These are phyloP conservation scores for Actinomortierella wolfii DNA, from an alignment of 371 early-diverging fungal genomes.

Conservation along the genomic window DNA sequence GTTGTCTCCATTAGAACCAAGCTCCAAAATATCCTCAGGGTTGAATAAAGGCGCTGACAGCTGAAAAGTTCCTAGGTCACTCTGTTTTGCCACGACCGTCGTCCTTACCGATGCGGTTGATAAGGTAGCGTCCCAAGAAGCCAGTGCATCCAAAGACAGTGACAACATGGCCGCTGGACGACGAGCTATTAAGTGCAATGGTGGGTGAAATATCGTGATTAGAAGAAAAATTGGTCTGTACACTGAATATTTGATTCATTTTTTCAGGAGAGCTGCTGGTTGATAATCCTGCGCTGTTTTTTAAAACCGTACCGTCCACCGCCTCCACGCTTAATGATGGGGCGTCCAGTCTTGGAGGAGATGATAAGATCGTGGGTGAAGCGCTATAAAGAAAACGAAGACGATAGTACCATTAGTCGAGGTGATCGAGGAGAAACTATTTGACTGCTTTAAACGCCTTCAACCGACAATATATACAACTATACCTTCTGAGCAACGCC, in stretches of 20 bases:
- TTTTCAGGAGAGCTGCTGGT: no score
- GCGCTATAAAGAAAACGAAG: constrained; percentile 52
- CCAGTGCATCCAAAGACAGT: constrained; percentile 98
- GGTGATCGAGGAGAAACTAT: background rate
- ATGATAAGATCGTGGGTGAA: constrained; percentile 69
- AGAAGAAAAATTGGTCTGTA: background rate
- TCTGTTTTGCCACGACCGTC: no score
- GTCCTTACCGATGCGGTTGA: constrained; percentile 80
- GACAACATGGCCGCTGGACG: constrained; percentile 84
- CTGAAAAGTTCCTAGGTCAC: no score
- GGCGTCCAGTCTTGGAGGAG: constrained; percentile 71
- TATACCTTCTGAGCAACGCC: constrained; percentile 42
- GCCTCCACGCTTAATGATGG: constrained; percentile 67
- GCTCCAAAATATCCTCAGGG: no score
- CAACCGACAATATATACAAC: no score
- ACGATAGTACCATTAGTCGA: background rate
- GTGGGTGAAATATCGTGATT: background rate
- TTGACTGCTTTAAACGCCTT: background rate
- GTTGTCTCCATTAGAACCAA: no score
- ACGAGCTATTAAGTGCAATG: constrained; percentile 52
- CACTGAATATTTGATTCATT: background rate
- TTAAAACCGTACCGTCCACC: constrained; percentile 77
- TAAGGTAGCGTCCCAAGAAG: constrained; percentile 94
- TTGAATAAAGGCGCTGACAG: no score
- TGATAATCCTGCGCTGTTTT: no score